Evolutionary conservation across 257 asterid species (phyloP).

Genomic region (Solanum pimpinellifolium): DNA sequence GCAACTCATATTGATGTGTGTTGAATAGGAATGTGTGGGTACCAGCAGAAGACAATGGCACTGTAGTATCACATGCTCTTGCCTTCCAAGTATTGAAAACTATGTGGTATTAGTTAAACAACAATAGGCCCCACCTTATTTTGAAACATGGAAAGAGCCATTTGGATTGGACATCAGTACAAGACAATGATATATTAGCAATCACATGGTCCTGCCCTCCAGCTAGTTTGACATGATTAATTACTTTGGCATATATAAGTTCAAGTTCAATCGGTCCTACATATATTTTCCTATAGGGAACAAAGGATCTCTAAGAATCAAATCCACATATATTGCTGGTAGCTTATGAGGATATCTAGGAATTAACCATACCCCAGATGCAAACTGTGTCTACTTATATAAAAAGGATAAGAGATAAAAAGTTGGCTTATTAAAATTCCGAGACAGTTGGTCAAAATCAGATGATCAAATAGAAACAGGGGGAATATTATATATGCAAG

Average conservation of each 20-base stretch:
- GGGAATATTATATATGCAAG: neutral
- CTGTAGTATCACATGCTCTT: constrained; percentile 1
- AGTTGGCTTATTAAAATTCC: neutral
- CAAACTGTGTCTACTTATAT: neutral
- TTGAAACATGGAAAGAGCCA: neutral
- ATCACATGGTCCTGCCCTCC: neutral
- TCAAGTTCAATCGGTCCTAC: neutral
- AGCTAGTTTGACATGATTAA: neutral
- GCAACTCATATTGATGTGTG: neutral
- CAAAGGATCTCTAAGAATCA: neutral
- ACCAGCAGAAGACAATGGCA: neutral
- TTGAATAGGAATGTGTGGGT: neutral
- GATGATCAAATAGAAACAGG: neutral
- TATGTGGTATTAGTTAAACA: neutral
- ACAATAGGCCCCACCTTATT: neutral
- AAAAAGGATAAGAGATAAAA: neutral
- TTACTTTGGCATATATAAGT: neutral
- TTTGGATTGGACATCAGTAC: neutral
- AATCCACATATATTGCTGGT: neutral
- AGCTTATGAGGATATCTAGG: neutral
- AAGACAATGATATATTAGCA: no score
- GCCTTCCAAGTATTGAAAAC: neutral
- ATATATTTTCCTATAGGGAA: neutral
- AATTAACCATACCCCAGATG: neutral
- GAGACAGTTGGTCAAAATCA: no score